Percentiles rank a stretch among this genome's conserved stretches.
Conservation (phyloP, 495 filamentous ascomycete genomes). For the Annulohypoxylon bovei region DNA sequence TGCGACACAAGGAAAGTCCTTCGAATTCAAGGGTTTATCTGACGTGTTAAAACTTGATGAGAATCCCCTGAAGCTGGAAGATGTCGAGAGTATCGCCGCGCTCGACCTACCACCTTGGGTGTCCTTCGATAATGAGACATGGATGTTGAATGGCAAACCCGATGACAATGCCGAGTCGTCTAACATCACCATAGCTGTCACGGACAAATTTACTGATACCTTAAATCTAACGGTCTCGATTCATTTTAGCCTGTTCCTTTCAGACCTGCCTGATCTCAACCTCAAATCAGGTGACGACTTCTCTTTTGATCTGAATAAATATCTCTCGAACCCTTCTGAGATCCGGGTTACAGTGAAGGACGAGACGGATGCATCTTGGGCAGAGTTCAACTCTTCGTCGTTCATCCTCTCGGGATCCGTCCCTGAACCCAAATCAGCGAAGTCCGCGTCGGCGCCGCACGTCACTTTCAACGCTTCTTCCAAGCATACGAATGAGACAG, state of each 20-base stretch:
- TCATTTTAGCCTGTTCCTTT: slow-evolving; percentile 59
- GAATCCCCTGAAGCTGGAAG: slow-evolving; percentile 53
- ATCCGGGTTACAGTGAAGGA: slow-evolving; percentile 65
- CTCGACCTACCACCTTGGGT: slow-evolving; percentile 74
- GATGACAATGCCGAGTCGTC: slow-evolving; percentile 63
- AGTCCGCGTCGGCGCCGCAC: slow-evolving; percentile 47
- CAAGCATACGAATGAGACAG: slow-evolving; percentile 52
- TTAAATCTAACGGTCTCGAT: slow-evolving; percentile 72
- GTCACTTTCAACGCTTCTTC: slow-evolving; percentile 63
- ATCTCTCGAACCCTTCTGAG: slow-evolving; percentile 61
- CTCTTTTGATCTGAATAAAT: slow-evolving; percentile 67
- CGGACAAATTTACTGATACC: slow-evolving; percentile 70
- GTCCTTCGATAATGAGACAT: slow-evolving; percentile 68
- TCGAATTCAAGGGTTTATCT: slow-evolving; percentile 66
- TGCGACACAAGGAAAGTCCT: slow-evolving; percentile 61
- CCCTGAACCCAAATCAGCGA: slow-evolving; percentile 52
- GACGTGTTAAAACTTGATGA: slow-evolving; percentile 71
- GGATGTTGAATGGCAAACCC: slow-evolving; percentile 72
- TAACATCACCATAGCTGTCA: slow-evolving; percentile 72
- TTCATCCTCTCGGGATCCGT: slow-evolving; percentile 70
- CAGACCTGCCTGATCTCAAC: slow-evolving; percentile 55
- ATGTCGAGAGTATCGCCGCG: slow-evolving; percentile 59
- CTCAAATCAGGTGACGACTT: slow-evolving; percentile 72
- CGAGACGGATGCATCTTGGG: slow-evolving; percentile 68
- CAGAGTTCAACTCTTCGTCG: slow-evolving; percentile 68